These are phyloP conservation scores for Dissophora ornata DNA, from an alignment of 192 early-diverging fungal genomes.

Conservation along the genomic window DNA sequence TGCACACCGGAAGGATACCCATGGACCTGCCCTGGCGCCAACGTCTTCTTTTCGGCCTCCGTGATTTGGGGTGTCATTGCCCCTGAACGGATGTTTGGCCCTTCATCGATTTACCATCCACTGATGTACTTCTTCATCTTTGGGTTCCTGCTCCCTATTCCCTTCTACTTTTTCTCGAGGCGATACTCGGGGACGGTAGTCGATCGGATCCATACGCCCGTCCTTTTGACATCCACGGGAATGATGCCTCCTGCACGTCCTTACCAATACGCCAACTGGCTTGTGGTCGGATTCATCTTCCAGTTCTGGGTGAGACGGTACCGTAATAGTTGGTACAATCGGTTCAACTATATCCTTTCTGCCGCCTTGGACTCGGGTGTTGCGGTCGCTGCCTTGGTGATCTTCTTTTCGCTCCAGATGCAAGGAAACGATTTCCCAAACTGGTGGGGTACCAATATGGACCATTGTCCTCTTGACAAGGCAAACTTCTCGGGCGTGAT, in stretches of 20 bases:
- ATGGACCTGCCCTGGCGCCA: constrained; percentile 64
- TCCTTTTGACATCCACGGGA: constrained; percentile 62
- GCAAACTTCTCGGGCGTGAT: constrained; percentile 51
- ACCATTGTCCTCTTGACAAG: constrained; percentile 58
- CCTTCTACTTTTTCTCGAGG: constrained; percentile 50
- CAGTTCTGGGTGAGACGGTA: constrained; percentile 63
- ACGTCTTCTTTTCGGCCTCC: constrained; percentile 68
- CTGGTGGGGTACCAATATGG: constrained; percentile 64
- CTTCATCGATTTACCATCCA: constrained; percentile 49
- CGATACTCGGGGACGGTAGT: constrained; percentile 46
- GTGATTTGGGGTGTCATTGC: constrained; percentile 75
- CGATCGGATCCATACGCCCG: constrained; percentile 64
- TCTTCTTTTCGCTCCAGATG: constrained; percentile 58
- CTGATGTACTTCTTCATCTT: constrained; percentile 57
- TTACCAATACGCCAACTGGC: constrained; percentile 62
- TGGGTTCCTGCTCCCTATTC: constrained; percentile 50
- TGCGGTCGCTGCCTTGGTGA: constrained; percentile 55
- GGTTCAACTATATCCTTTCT: constrained; percentile 77
- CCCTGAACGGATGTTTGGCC: constrained; percentile 65
- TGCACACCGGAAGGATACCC: constrained; percentile 59
- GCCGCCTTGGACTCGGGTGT: constrained; percentile 74
- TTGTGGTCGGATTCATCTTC: constrained; percentile 60
- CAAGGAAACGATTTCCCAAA: constrained; percentile 48
- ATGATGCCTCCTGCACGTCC: constrained; percentile 67
- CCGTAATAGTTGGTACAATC: constrained; percentile 60